Conservation (phyloP, 2,329 filamentous ascomycete genomes). For the Fusarium austroafricanum region DNA sequence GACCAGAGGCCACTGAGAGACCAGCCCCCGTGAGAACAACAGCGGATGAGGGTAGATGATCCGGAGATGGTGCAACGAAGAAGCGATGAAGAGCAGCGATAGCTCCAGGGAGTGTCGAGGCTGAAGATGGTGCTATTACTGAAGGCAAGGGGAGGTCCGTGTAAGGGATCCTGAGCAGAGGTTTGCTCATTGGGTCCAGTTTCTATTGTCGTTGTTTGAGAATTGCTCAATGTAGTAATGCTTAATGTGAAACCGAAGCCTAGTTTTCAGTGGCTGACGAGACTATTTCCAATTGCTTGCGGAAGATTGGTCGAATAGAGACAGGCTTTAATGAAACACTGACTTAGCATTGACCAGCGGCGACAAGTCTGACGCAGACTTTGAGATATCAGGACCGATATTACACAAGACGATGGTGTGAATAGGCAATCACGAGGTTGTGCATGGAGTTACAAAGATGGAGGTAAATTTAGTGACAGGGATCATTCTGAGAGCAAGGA, state of each 20-base stretch:
- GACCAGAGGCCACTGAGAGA: constrained; percentile 90
- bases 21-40: constrained; percentile 81
- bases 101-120: constrained; percentile 76
- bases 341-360: background rate
- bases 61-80: constrained; percentile 70
- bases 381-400: background rate
- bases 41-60: constrained; percentile 59
- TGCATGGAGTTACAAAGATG: constrained; percentile 9
- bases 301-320: constrained; percentile 25
- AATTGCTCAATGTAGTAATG: constrained; percentile 3
- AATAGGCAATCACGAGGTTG: constrained; percentile 5
- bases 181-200: constrained; percentile 67
- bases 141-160: constrained; percentile 84
- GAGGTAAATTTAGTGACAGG: constrained; percentile 16
- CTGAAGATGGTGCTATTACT: constrained; percentile 77
- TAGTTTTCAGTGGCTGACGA: constrained; percentile 9
- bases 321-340: background rate
- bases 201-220: background rate
- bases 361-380: constrained; percentile 3
- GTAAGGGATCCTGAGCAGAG: constrained; percentile 89
- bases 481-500: constrained; percentile 5
- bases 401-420: constrained; percentile 11
- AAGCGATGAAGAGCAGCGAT: constrained; percentile 82
- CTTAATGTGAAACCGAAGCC: background rate
- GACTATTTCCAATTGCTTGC: constrained; percentile 36